Conservation (phyloP, 352 stramenopile species). For the Globisporangium sylvaticum region DNA sequence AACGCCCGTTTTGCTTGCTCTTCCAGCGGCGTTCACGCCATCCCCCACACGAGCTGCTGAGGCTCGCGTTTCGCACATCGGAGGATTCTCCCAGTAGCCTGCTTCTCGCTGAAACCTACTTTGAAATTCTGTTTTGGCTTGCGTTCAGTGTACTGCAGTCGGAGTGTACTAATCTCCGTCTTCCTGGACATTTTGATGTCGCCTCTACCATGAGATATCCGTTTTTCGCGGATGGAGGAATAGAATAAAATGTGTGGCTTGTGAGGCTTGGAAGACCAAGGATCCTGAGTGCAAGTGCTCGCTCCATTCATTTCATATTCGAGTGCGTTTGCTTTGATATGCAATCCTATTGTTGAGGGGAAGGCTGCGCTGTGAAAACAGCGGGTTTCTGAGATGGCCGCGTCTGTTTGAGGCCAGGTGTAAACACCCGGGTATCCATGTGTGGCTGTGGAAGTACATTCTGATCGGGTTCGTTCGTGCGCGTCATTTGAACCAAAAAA, state of each 20-base stretch:
- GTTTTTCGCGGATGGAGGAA: too few species aligned
- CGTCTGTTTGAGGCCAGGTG: neutral
- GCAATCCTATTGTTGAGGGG: neutral
- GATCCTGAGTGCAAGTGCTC: too few species aligned
- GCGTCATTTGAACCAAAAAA: neutral
- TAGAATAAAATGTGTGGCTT: too few species aligned
- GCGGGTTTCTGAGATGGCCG: neutral
- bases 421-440: neutral
- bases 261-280: too few species aligned
- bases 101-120: too few species aligned
- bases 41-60: neutral
- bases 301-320: neutral
- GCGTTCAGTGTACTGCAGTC: neutral
- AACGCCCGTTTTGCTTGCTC: neutral
- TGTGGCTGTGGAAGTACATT: neutral
- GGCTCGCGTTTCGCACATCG: neutral
- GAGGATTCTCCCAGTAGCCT: neutral
- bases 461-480: neutral
- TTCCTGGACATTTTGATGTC: neutral
- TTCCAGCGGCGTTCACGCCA: neutral
- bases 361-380: neutral
- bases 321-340: neutral
- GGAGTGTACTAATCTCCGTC: neutral
- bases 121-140: neutral
- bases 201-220: too few species aligned